These are phyloP conservation scores for Trichoderma aggressivum DNA, from an alignment of 2,329 filamentous ascomycete species.

Conservation along the genomic window DNA sequence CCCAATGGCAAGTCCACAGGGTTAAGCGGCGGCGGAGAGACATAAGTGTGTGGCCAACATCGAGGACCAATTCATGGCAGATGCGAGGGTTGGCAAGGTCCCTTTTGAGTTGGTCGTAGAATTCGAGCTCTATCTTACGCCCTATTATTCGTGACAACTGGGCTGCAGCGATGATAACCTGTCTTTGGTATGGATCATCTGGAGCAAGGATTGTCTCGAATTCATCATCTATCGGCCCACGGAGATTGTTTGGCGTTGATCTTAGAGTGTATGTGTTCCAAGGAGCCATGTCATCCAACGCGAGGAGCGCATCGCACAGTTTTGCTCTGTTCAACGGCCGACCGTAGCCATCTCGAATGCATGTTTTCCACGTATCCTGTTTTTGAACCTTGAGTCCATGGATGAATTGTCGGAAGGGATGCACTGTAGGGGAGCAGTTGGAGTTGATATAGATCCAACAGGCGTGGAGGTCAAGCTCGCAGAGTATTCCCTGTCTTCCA, in stretches of 20 bases:
- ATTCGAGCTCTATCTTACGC: slow-evolving; percentile 14
- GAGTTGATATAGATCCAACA: slow-evolving; percentile 1
- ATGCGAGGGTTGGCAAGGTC: not conserved
- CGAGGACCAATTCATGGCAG: not conserved
- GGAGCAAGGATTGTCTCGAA: not conserved
- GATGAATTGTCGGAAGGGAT: slow-evolving; percentile 8
- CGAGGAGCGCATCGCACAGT: not conserved
- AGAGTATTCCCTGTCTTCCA: not conserved
- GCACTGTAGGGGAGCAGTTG: not conserved
- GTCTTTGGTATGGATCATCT: not conserved
- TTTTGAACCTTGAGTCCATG: not conserved
- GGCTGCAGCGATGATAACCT: not conserved
- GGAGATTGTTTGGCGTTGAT: not conserved
- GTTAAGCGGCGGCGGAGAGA: slow-evolving; percentile 10
- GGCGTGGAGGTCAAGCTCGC: slow-evolving; percentile 9
- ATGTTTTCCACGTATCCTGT: slow-evolving; percentile 3
- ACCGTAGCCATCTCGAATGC: not conserved
- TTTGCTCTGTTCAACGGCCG: not conserved
- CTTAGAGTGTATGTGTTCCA: not conserved
- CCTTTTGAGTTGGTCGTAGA: slow-evolving; percentile 9
- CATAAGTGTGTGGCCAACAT: slow-evolving; percentile 6
- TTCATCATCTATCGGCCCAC: not conserved
- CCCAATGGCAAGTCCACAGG: not conserved
- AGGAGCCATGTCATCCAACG: not conserved
- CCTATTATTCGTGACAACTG: slow-evolving; percentile 11